Conservation (phyloP, 495 filamentous ascomycete species). For the Talaromyces borbonicus region DNA sequence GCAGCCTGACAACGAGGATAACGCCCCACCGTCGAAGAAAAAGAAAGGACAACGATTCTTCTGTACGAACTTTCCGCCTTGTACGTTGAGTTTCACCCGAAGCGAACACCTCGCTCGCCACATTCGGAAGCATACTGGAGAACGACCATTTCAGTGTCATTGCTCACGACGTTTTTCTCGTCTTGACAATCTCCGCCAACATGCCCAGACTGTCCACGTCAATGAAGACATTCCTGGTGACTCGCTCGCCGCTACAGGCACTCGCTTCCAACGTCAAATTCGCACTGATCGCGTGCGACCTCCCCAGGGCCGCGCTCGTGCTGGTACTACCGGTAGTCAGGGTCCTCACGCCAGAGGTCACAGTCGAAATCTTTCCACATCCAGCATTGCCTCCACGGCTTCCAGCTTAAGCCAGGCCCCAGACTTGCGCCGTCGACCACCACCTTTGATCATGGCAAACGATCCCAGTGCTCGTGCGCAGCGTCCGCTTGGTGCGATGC, state of each 20-base stretch:
- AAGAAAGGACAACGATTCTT: slow-evolving; percentile 97
- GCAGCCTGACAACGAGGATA: slow-evolving; percentile 56
- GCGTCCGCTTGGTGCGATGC: slow-evolving; percentile 52
- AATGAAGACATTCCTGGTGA: slow-evolving; percentile 94
- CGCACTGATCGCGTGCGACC: slow-evolving; percentile 75
- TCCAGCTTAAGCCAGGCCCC: slow-evolving; percentile 55
- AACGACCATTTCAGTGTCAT: slow-evolving; percentile 95
- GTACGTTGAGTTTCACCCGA: slow-evolving; percentile 87
- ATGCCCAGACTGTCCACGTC: slow-evolving; percentile 95
- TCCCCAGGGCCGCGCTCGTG: slow-evolving; percentile 57
- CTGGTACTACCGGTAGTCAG: slow-evolving; percentile 61
- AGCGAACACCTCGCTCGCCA: slow-evolving; percentile 94
- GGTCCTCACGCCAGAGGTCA: slow-evolving; percentile 64
- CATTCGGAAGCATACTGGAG: slow-evolving; percentile 96
- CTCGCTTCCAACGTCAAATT: slow-evolving; percentile 88
- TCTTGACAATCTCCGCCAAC: slow-evolving; percentile 90
- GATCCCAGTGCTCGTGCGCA: slow-evolving; percentile 48
- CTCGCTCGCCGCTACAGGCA: slow-evolving; percentile 88
- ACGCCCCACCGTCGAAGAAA: slow-evolving; percentile 65
- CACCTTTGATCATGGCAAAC: slow-evolving; percentile 75
- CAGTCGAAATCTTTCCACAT: slow-evolving; percentile 73
- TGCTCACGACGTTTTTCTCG: slow-evolving; percentile 93
- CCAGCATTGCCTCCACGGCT: slow-evolving; percentile 68
- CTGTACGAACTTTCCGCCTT: slow-evolving; percentile 94
- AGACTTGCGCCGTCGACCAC: slow-evolving; percentile 62